Conservation (phyloP, 2,329 filamentous ascomycete species). For the Nemania bipapillata region DNA sequence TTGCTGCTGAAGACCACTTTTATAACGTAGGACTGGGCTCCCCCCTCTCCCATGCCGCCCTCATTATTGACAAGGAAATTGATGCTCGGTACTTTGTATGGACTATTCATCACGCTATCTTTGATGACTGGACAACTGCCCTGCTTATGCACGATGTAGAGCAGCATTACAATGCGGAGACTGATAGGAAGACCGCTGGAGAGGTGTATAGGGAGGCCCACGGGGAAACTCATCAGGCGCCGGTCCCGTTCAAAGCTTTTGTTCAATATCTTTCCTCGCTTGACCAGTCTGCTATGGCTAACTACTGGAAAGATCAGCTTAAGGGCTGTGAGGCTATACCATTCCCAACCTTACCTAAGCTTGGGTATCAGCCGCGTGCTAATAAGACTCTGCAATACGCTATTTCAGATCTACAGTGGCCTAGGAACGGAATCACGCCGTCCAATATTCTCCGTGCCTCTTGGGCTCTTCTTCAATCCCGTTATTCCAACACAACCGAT, state of each 20-base stretch:
- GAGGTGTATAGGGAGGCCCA: conserved; percentile 9
- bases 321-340: conserved; percentile 3
- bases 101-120: conserved; percentile 50
- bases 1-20: conserved; percentile 5
- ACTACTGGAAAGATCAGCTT: conserved; percentile 12
- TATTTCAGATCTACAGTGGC: conserved; percentile 5
- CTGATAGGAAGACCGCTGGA: background rate
- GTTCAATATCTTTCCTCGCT: conserved; percentile 7
- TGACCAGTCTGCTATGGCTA: background rate
- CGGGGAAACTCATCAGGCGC: conserved; percentile 8
- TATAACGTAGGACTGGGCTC: conserved; percentile 3
- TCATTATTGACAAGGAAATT: background rate
- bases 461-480: conserved; percentile 16
- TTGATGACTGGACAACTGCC: conserved; percentile 51
- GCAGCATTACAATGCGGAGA: conserved; percentile 30
- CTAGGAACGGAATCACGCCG: conserved; percentile 13
- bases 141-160: conserved; percentile 32
- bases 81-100: conserved; percentile 42
- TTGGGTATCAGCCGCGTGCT: conserved; percentile 3
- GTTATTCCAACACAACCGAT: conserved; percentile 4
- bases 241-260: conserved; percentile 6
- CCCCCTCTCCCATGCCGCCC: background rate
- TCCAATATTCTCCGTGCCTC: conserved; percentile 3
- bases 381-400: conserved; percentile 1
- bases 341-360: conserved; percentile 13